Conservation (phyloP, 2,329 filamentous ascomycete species). For the Talaromyces rugulosus region DNA sequence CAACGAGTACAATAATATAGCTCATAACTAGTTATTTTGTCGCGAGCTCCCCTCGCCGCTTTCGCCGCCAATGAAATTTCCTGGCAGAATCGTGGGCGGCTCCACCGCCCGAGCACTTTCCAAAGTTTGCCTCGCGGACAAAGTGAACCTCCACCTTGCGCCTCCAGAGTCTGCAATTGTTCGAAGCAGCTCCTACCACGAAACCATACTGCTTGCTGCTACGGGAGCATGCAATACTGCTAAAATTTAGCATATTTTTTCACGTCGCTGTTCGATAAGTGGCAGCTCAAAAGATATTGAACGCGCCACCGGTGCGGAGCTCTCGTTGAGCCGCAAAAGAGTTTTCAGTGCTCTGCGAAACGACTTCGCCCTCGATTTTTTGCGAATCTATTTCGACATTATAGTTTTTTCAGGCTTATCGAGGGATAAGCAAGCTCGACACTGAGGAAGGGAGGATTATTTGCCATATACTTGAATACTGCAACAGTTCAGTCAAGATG, state of each 20-base stretch:
- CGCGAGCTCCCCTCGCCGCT: slow-evolving; percentile 5
- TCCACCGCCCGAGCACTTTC: slow-evolving; percentile 9
- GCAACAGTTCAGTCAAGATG: slow-evolving; percentile 49
- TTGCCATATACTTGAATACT: background rate
- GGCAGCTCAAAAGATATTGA: slow-evolving; percentile 5
- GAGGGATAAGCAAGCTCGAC: background rate
- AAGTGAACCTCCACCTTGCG: background rate
- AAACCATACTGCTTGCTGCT: background rate
- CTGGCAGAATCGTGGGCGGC: background rate
- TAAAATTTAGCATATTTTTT: background rate
- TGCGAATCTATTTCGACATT: background rate
- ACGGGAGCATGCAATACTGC: slow-evolving; percentile 1
- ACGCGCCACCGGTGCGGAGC: slow-evolving; percentile 14
- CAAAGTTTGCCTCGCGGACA: slow-evolving; percentile 2
- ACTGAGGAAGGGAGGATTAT: background rate
- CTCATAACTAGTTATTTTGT: slow-evolving; percentile 5
- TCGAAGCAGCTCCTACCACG: background rate
- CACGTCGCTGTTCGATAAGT: background rate
- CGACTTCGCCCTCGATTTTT: background rate
- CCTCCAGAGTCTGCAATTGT: background rate
- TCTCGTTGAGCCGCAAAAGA: slow-evolving; percentile 12
- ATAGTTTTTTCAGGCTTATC: background rate
- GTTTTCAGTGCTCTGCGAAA: slow-evolving; percentile 1
- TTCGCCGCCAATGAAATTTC: slow-evolving; percentile 5
- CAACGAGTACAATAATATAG: background rate